Percentiles rank a stretch among this genome's conserved stretches.
Conservation (phyloP, 176 grass and related monocot genomes). For the Microstegium vimineum region DNA sequence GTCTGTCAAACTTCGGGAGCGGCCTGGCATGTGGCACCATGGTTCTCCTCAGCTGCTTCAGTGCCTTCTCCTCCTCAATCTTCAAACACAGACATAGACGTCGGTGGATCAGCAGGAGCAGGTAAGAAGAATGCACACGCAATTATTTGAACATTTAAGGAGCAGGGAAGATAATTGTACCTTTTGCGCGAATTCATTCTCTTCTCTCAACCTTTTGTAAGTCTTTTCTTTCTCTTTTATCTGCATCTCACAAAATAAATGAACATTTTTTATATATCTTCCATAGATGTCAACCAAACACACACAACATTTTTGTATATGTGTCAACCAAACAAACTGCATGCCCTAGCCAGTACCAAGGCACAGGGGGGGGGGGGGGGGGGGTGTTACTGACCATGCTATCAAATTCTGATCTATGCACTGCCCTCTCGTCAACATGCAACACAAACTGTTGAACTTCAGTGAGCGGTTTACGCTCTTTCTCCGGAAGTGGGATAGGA, state of each 20-base stretch:
- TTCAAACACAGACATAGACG: constrained; percentile 28
- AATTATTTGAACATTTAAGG: too few relatives aligned
- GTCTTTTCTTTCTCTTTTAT: constrained; percentile 81
- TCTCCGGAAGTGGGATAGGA: constrained; percentile 71
- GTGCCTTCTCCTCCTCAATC: constrained; percentile 96
- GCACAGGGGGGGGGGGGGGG: background rate
- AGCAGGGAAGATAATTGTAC: constrained; percentile 23
- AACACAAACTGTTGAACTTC: constrained; percentile 74
- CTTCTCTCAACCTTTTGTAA: constrained; percentile 86
- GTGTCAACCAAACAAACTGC: background rate
- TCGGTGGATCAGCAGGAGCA: background rate
- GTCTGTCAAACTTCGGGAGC: constrained; percentile 80
- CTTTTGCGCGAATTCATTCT: constrained; percentile 73
- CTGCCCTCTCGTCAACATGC: constrained; percentile 71
- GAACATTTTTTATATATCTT: background rate
- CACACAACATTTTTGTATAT: background rate
- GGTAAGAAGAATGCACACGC: background rate
- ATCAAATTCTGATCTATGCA: constrained; percentile 89
- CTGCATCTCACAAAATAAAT: constrained; percentile 26
- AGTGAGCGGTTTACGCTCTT: constrained; percentile 80
- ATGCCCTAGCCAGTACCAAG: background rate
- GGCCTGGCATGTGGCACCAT: constrained; percentile 86
- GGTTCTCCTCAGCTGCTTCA: constrained; percentile 84
- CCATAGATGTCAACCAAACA: background rate
- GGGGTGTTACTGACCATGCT: constrained; percentile 49